Conservation (phyloP, 169 alveolate genomes). For the Cryptosporidium tyzzeri region DNA sequence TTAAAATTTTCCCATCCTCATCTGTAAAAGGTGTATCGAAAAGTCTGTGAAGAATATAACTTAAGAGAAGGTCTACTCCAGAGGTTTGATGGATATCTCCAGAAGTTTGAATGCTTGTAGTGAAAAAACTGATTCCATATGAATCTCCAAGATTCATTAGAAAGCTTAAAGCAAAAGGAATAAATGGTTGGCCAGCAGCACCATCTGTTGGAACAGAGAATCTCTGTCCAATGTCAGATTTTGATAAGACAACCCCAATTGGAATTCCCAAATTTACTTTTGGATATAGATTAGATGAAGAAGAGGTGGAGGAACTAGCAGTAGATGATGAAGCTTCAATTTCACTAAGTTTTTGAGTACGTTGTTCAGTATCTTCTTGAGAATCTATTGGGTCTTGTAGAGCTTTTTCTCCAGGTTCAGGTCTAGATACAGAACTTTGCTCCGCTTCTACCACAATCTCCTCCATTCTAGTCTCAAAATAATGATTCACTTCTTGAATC, state of each 20-base stretch:
- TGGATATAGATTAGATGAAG: neutral
- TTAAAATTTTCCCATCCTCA: conserved; percentile 28
- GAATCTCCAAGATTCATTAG: conserved; percentile 62
- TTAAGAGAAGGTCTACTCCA: conserved; percentile 46
- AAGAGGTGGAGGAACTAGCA: too few species aligned
- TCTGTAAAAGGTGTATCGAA: conserved; percentile 27
- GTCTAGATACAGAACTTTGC: neutral
- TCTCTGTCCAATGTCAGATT: conserved; percentile 70
- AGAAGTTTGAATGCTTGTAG: conserved; percentile 32
- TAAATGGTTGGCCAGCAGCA: conserved; percentile 34
- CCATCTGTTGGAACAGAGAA: conserved; percentile 51
- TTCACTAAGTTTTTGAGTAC: neutral
- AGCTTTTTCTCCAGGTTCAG: neutral
- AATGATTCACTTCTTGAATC: conserved; percentile 36
- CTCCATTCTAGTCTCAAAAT: neutral
- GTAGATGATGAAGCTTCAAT: neutral
- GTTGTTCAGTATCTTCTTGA: conserved; percentile 1
- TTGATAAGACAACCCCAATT: conserved; percentile 41
- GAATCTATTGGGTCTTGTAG: neutral
- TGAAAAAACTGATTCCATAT: conserved; percentile 58
- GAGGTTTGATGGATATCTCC: conserved; percentile 54
- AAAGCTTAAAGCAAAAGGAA: conserved; percentile 53
- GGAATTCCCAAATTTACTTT: conserved; percentile 67
- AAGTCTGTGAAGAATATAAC: conserved; percentile 44
- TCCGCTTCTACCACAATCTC: neutral